A percentile compares a stretch with the other conserved stretches of the same genome.
Evolutionary conservation across 2,329 filamentous ascomycete genomes (phyloP).

Genomic region (Akanthomyces uredinophilus): DNA sequence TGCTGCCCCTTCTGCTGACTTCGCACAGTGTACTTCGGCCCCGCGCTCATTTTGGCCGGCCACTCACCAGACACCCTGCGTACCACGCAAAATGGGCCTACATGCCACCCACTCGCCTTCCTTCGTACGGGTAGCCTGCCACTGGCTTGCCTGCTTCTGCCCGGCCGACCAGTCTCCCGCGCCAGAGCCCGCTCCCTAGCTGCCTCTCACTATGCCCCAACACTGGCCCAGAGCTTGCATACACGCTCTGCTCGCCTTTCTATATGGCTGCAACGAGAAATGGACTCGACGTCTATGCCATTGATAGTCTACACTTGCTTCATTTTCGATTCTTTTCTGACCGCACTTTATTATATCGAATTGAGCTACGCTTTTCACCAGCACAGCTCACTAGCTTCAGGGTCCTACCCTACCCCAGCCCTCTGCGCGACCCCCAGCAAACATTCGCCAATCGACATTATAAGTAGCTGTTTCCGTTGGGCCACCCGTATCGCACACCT

Average conservation of each 20-base stretch:
- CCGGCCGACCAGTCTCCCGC: neutral
- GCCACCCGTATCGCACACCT: neutral
- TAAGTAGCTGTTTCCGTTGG: slow-evolving; percentile 1
- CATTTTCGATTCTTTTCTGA: neutral
- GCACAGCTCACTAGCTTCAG: neutral
- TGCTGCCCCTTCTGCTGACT: slow-evolving; percentile 6
- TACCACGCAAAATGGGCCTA: slow-evolving; percentile 5
- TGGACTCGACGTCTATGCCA: neutral
- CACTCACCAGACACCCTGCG: slow-evolving; percentile 6
- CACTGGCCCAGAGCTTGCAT: neutral
- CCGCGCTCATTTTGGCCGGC: neutral
- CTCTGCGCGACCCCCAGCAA: neutral
- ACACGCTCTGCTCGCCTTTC: neutral
- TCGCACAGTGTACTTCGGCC: slow-evolving; percentile 33
- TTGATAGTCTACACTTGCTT: neutral
- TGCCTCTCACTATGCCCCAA: slow-evolving; percentile 5
- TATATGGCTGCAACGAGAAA: neutral
- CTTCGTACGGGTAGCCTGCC: too few species aligned
- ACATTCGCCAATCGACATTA: slow-evolving; percentile 9
- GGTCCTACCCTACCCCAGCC: neutral
- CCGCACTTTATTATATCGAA: neutral
- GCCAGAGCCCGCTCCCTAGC: neutral
- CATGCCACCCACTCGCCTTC: neutral
- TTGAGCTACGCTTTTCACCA: neutral
- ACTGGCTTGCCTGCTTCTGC: neutral